phyloP scores from a whole-genome alignment of 129 eudicot species.

The Flaveria linearis region DNA sequence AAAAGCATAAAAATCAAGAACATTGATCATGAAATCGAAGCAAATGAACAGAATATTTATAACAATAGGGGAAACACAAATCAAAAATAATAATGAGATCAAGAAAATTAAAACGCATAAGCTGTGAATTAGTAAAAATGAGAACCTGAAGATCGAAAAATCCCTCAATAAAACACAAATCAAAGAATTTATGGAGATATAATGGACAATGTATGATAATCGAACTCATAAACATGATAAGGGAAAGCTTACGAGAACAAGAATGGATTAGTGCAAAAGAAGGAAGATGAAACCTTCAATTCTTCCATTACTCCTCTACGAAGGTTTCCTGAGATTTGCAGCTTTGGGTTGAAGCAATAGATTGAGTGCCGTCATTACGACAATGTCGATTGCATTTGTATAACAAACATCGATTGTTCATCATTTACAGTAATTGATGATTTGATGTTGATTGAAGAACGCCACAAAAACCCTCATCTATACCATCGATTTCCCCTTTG shows the following conservation, averaged over 20 bases:
- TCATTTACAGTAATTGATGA: neutral
- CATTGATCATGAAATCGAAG: too few relatives aligned
- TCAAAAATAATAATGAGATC: neutral
- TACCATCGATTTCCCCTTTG: neutral
- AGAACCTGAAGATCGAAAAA: constrained; percentile 9
- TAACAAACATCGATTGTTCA: neutral
- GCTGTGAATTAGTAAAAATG: neutral
- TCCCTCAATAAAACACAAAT: neutral
- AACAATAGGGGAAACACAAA: too few relatives aligned
- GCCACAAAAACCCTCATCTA: neutral
- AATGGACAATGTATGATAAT: constrained; percentile 4
- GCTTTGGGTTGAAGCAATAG: constrained; percentile 29
- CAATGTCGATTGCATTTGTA: neutral
- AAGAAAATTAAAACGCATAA: constrained; percentile 1
- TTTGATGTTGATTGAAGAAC: neutral
- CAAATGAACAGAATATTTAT: too few relatives aligned
- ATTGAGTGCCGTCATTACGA: constrained; percentile 21
- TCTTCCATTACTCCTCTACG: constrained; percentile 7
- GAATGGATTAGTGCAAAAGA: constrained; percentile 39
- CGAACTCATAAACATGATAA: neutral
- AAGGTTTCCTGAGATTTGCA: constrained; percentile 1
- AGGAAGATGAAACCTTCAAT: constrained; percentile 19
- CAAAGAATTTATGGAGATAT: neutral
- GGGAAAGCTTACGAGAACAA: constrained; percentile 34
- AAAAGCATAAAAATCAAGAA: too few relatives aligned